phyloP scores from a whole-genome alignment of 2,329 filamentous ascomycete species.

The Talaromyces sp. region DNA sequence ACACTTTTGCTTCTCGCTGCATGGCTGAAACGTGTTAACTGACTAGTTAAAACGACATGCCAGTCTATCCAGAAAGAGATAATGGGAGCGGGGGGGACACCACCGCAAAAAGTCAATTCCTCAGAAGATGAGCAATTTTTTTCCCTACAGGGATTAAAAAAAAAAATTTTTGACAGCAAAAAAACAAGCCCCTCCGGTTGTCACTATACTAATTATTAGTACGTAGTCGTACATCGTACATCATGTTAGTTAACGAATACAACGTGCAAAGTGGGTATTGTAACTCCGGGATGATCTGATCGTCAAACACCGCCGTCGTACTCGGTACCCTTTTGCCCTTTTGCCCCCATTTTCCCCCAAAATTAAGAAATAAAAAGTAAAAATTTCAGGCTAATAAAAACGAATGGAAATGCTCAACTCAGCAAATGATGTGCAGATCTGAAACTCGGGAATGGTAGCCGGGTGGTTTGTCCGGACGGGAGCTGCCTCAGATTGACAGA shows the following conservation, averaged over 20 bases:
- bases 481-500: neutral
- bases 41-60: neutral
- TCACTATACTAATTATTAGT: too few relatives aligned
- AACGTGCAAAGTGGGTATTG: neutral
- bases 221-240: neutral
- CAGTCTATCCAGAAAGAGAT: neutral
- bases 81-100: neutral
- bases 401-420: neutral
- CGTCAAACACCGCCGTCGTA: neutral
- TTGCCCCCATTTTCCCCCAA: too few relatives aligned
- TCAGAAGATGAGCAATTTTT: neutral
- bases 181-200: neutral
- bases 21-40: neutral
- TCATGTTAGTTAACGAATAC: neutral
- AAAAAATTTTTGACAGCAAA: neutral
- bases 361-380: neutral
- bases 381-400: neutral
- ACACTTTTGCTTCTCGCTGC: neutral
- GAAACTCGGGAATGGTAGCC: neutral
- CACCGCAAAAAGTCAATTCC: neutral
- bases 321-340: neutral
- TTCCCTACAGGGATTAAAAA: neutral
- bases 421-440: neutral
- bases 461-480: neutral
- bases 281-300: neutral